Conservation (phyloP, 169 alveolate genomes). For the Eimeria sp. region DNA sequence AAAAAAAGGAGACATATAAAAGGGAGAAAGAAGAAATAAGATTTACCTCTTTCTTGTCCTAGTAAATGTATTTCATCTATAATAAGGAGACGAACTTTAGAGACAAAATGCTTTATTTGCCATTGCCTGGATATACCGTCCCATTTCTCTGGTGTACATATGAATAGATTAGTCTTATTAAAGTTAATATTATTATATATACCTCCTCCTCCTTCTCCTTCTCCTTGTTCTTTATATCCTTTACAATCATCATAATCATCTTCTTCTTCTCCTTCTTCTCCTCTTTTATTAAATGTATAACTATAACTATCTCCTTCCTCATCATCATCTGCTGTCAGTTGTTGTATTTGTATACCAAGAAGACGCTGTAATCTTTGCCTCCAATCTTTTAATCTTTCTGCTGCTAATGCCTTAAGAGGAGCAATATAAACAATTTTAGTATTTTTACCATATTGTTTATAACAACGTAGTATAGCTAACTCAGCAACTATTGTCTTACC, state of each 20-base stretch:
- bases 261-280: background rate
- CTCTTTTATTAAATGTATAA: background rate
- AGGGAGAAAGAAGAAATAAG: background rate
- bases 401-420: slow-evolving; percentile 99
- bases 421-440: slow-evolving; percentile 98
- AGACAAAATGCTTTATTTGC: slow-evolving; percentile 97
- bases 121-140: slow-evolving; percentile 99
- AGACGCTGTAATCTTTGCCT: slow-evolving; percentile 87
- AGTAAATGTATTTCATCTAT: slow-evolving; percentile 99
- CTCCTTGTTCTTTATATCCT: background rate
- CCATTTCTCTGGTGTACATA: slow-evolving; percentile 99
- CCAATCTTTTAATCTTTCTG: slow-evolving; percentile 93
- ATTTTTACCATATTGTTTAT: slow-evolving; percentile 90
- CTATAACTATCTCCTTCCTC: background rate
- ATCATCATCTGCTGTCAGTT: slow-evolving; percentile 95
- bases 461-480: slow-evolving; percentile 96
- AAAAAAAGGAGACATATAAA: too few species aligned
- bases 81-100: slow-evolving; percentile 96
- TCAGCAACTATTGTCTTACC: slow-evolving; percentile 99
- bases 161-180: slow-evolving; percentile 93
- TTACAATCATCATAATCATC: slow-evolving; percentile 18
- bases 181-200: slow-evolving; percentile 15
- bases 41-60: slow-evolving; percentile 92
- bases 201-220: background rate
- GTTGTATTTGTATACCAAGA: slow-evolving; percentile 95